phyloP scores from a whole-genome alignment of 306 rosid species.

The Ceratonia siliqua region DNA sequence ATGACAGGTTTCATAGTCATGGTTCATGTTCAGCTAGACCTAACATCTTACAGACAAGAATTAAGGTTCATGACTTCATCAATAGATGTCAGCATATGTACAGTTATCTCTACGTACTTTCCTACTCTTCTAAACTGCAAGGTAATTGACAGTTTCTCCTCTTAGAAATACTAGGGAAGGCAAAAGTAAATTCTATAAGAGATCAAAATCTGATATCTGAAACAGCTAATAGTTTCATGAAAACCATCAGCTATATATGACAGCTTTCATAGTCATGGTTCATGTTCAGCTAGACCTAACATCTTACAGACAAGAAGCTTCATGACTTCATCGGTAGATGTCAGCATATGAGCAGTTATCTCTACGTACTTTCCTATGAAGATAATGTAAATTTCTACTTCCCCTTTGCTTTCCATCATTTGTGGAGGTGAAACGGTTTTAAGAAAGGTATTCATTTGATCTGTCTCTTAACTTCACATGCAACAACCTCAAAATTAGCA shows the following conservation, averaged over 20 bases:
- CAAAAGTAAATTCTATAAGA: too few species aligned
- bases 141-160: too few species aligned
- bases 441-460: constrained; percentile 6
- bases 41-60: constrained; percentile 3
- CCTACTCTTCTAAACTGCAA: too few species aligned
- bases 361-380: constrained; percentile 24
- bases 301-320: background rate
- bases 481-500: too few species aligned
- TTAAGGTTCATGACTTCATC: constrained; percentile 26
- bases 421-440: background rate
- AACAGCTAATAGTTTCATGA: background rate
- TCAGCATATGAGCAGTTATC: constrained; percentile 23
- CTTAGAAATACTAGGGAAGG: too few species aligned
- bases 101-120: constrained; percentile 6
- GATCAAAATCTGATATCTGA: background rate
- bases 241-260: background rate
- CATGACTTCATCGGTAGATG: constrained; percentile 29
- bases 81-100: constrained; percentile 24
- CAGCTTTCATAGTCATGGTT: background rate
- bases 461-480: too few species aligned
- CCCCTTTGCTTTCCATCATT: constrained; percentile 16
- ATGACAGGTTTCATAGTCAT: background rate
- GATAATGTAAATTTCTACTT: constrained; percentile 1
- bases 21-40: background rate
- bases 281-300: background rate